Evolutionary conservation across 345 rosid genomes (phyloP), one percentile per base, ranked within the genome.

Genomic region (Camelina hispida): DNA sequence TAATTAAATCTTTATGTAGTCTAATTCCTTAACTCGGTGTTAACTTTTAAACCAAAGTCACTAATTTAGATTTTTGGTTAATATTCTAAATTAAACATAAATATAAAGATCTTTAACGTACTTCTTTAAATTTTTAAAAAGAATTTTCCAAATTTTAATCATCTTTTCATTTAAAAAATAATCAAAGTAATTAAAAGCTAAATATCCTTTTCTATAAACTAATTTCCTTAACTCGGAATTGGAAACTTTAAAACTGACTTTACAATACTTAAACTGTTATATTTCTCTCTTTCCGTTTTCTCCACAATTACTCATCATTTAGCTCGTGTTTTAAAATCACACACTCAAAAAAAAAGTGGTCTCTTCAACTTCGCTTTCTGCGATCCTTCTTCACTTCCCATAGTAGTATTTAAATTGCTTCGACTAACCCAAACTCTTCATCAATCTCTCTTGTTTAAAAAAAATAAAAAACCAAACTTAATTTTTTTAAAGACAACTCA

Each of bases 231-330:
- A 75, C 48, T 68, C 73, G 67, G 72, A n/a, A n/a, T n/a, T n/a
- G n/a, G n/a, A n/a, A n/a, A n/a, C n/a, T 40, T 38, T 48, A 58
- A 32, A 40, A 30, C n/a, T n/a, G n/a, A n/a, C 52, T 55, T 52
- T 75, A 5, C 0, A 55, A 30, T 17, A 37, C 4, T 66, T 66
- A 11, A 46, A 20, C 8, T 18, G 7, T 23, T 23, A 30, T 46
- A 50, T 52, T 72, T n/a, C 10, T 17, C 2, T 66, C 69, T 77
- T 71, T 71, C 63, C 68, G 72, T 71, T 16, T 69, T 60, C 13
- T 50, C 4, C 10, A 58, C 16, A 64, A 55, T 55, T 71, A 38
- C 50, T 78, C 69, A 78, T 78, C 74, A 61, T 72, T 78, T 72
- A 52, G 54, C 66, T 78, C 60, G 60, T 72, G 81, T 35, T 60